These are phyloP conservation scores for Xerocomus amazonicus DNA, from an alignment of 1,284 basidiomycete species.

Conservation along the genomic window DNA sequence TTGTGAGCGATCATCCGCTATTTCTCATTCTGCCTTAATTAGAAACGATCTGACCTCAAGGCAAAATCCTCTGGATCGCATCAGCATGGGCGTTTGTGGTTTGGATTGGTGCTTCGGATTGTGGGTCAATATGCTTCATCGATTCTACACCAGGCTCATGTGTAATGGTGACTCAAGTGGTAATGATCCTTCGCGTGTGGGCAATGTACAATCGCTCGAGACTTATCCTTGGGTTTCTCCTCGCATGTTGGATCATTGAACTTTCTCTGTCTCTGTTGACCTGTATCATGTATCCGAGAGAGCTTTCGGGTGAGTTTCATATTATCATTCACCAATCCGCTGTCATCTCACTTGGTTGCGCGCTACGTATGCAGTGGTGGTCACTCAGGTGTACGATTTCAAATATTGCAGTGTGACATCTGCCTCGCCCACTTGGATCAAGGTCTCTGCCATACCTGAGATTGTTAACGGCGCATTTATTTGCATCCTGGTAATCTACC, in stretches of 20 bases:
- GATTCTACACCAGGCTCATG: neutral
- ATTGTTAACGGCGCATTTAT: neutral
- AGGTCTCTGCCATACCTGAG: neutral
- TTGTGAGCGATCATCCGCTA: conserved; percentile 1
- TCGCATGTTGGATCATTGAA: neutral
- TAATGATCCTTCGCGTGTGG: conserved; percentile 8
- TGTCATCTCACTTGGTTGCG: neutral
- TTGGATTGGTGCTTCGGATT: conserved; percentile 7
- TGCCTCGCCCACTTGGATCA: conserved; percentile 6
- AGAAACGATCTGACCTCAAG: neutral
- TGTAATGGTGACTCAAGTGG: neutral
- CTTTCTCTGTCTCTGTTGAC: neutral
- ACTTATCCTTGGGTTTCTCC: neutral
- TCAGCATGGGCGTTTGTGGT: conserved; percentile 1
- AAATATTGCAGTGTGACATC: neutral
- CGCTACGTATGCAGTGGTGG: neutral
- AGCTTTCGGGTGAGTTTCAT: neutral
- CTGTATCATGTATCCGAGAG: conserved; percentile 1
- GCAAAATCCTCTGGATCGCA: conserved; percentile 1
- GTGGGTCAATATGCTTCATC: neutral
- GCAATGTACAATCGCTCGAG: conserved; percentile 5
- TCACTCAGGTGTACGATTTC: neutral
- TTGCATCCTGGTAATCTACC: neutral
- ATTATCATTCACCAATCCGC: neutral
- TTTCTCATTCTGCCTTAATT: neutral